Percentiles rank a stretch among this genome's conserved stretches.
These are phyloP conservation scores for Backusella psychrophila DNA, from an alignment of 192 early-diverging fungal genomes.

Conservation along the genomic window DNA sequence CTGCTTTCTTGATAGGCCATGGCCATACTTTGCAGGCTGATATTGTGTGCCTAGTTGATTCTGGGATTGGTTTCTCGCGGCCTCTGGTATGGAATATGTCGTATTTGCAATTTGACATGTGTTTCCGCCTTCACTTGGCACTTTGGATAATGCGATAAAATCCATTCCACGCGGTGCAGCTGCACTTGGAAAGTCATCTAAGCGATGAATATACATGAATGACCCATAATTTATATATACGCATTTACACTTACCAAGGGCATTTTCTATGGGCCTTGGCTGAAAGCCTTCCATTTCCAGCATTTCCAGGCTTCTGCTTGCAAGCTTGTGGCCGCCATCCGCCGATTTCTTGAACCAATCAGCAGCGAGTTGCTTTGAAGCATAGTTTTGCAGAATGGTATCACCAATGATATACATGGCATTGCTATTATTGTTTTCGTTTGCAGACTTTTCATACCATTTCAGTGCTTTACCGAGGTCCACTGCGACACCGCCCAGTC, in stretches of 20 bases:
- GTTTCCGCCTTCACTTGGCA: too few relatives aligned
- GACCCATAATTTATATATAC: too few relatives aligned
- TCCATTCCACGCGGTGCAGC: too few relatives aligned
- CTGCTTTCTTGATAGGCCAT: background rate
- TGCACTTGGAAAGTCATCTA: too few relatives aligned
- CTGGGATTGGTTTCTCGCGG: too few relatives aligned
- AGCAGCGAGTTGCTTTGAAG: background rate
- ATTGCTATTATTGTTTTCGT: background rate
- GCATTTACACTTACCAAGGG: background rate
- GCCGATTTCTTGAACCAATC: background rate
- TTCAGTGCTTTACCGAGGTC: background rate
- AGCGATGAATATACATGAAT: too few relatives aligned
- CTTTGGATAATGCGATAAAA: too few relatives aligned
- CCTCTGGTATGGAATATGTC: too few relatives aligned
- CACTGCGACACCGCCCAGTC: background rate
- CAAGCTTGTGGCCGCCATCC: background rate
- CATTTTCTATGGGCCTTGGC: background rate
- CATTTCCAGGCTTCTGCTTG: background rate
- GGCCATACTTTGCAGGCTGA: background rate
- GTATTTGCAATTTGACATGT: too few relatives aligned
- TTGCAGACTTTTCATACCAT: background rate
- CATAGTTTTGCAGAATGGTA: background rate
- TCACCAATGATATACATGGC: background rate
- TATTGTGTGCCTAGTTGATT: too few relatives aligned
- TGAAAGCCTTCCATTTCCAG: background rate